Evolutionary conservation across 805 yeast genomes (phyloP).

Genomic region (Lipomyces anomalus): DNA sequence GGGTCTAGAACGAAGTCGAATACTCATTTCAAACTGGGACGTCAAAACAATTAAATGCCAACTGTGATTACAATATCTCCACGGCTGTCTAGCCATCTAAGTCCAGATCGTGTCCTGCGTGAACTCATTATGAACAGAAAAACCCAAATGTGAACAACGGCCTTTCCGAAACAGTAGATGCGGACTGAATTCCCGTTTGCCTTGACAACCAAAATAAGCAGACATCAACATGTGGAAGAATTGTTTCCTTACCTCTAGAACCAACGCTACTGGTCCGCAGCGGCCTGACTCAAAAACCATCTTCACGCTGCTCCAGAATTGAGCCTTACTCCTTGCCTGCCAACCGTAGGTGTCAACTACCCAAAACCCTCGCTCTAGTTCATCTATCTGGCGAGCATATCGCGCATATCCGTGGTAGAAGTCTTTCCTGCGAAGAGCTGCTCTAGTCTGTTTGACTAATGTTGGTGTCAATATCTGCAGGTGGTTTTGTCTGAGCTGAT

Average conservation of each 20-base stretch:
- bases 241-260: constrained; percentile 1
- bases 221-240: no score
- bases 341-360: constrained; percentile 8
- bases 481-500: no score
- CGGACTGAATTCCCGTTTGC: constrained; percentile 6
- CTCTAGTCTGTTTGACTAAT: constrained; percentile 1
- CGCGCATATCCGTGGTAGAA: constrained; percentile 7
- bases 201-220: not conserved
- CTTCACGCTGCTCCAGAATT: constrained; percentile 11
- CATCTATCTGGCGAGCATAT: constrained; percentile 10
- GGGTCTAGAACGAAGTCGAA: no score
- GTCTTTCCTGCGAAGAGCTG: constrained; percentile 6
- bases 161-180: constrained; percentile 16
- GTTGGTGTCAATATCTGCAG: constrained; percentile 9
- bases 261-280: constrained; percentile 9
- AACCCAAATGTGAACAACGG: constrained; percentile 17
- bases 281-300: constrained; percentile 9
- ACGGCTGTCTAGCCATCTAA: no score
- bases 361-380: constrained; percentile 17
- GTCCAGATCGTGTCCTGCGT: no score
- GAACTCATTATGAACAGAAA: constrained; percentile 14
- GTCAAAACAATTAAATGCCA: no score
- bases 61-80: no score
- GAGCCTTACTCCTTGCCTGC: constrained; percentile 6
- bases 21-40: no score